These are phyloP conservation scores for Trichoderma atrobrunneum DNA, from an alignment of 2,329 filamentous ascomycete genomes.

Conservation along the genomic window DNA sequence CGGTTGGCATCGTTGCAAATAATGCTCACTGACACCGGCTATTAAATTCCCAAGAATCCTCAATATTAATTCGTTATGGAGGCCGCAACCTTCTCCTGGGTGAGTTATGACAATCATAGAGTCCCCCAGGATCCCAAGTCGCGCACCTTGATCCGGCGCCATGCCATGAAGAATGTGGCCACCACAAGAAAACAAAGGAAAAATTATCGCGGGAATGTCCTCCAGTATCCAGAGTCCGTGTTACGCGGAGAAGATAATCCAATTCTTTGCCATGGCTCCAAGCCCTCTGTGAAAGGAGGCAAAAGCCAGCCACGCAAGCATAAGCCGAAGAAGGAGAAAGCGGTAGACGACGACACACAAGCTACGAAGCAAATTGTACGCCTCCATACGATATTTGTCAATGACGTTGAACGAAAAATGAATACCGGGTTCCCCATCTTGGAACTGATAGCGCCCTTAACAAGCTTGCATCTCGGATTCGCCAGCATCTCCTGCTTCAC, in stretches of 20 bases:
- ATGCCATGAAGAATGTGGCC: slow-evolving; percentile 1
- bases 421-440: not conserved
- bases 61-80: not conserved
- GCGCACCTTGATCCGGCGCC: slow-evolving; percentile 2
- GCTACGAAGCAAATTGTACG: not conserved
- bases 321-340: not conserved
- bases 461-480: not conserved
- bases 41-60: not conserved
- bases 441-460: not conserved
- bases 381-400: not conserved
- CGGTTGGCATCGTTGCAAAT: not conserved
- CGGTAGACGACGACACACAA: not conserved
- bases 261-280: not conserved
- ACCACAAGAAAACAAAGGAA: not conserved
- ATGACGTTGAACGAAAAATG: not conserved
- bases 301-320: not conserved
- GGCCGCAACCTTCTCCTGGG: not conserved
- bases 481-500: not conserved
- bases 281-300: not conserved
- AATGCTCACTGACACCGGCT: not conserved
- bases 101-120: slow-evolving; percentile 6
- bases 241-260: not conserved
- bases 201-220: not conserved
- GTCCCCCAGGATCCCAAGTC: slow-evolving; percentile 2
- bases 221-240: not conserved